Base-by-base conservation (phyloP, 345 rosid genomes). In the Acer negundo region DNA sequence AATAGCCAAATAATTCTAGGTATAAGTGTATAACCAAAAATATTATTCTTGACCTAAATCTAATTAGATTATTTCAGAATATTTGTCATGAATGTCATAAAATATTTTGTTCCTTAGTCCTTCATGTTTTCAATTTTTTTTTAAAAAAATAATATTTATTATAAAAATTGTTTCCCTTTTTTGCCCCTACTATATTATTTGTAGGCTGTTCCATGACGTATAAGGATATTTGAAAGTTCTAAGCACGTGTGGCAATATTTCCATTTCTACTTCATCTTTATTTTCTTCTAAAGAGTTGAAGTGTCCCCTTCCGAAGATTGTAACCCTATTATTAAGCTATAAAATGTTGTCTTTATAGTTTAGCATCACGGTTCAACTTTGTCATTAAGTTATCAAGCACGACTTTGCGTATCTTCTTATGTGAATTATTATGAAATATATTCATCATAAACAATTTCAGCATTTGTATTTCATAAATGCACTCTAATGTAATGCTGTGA, bases 1-100 rank as follows among this genome's bases (percentile, higher is more conserved):
- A 44, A 44, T 13, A 2, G 49, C 9, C 11, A 24, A 3, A 15
- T 64, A 10, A 44, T 11, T 68, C 7, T 44, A 42, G 7, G 6
- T 68, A n/a, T n/a, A n/a, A n/a, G n/a, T n/a, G n/a, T n/a, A n/a
- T 26, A 68, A 44, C 17, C 28, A 6, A 68, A 68, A 68, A 66
- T 31, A 8, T 66, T 17, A 2, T 17, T 16, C 49, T 38, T 66
- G 20, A 19, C 42, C 7, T 66, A 20, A 13, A 15, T 23, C 59
- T 46, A 20, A 12, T 22, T 69, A 47, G 38, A 47, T 47, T 13
- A 47, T n/a, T 23, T 69, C 2, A 23, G 15, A 23, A 1, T 12
- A 23, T 69, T 2, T 13, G n/a, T 24, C 11, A 24, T 23, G 28
- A 69, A 69, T 22, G 10, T 23, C 16, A 13, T 26, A 24, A 69